Evolutionary conservation across 805 yeast genomes (phyloP), one percentile per base, ranked within the genome.

Genomic region (Candida dajiaensis): DNA sequence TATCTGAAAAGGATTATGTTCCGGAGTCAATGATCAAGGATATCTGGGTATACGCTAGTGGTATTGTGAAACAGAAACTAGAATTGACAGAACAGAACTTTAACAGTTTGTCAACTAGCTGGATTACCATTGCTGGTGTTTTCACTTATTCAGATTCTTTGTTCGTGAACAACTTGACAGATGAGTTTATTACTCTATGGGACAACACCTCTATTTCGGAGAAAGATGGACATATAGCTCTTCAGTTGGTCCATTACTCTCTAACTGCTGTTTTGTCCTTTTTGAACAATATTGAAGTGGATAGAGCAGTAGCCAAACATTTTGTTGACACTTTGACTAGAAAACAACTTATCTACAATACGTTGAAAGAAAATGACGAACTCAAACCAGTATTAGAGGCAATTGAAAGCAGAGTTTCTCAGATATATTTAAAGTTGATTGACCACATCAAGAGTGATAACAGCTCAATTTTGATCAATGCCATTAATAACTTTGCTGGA

Each of bases 121-220:
- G 94, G 92, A 71, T 77, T 15, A 56, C 83, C 21, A 56, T 85
- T 20, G 69, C 73, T 49, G 92, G 92, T 3, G 61, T 84, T 4
- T 77, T 85, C 72, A 76, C 80, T 42, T 76, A 78, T 55, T 57
- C 65, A 0, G 85, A 83, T 33, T 72, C 73, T 15, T 65, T 70
- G 21, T 76, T 78, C 46, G 67, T 85, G 33, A 67, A 72, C 43
- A 68, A 78, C 46, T 83, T 82, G 51, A 65, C 74, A 13, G 72
- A 80, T 3, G 88, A 82, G 52, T 68, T 85, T 42, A 62, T 85
- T 40, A 61, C 71, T 10, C 68, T 84, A 47, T 85, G 90, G 90
- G 80, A 80, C 50, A 72, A 76, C 38, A 67, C 82, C 8, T 68
- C 77, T 3, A 71, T 74, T 45, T 71, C 74, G 13, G 67, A 74